phyloP scores from a whole-genome alignment of 2,329 filamentous ascomycete genomes.

The Niveomyces coronatus region DNA sequence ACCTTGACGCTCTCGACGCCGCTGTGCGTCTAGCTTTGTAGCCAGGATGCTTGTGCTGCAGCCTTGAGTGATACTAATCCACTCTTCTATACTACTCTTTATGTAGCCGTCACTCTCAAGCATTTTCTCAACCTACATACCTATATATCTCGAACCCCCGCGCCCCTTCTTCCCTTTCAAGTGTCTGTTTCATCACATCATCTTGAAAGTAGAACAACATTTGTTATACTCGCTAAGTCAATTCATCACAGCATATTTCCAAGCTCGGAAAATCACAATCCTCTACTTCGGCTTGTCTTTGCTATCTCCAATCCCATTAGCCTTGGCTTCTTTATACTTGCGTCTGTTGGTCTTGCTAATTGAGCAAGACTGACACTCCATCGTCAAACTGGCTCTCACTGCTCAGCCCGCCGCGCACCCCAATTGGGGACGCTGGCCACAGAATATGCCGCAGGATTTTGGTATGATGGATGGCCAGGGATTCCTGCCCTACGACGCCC shows the following conservation, averaged over 20 bases:
- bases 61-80: slow-evolving; percentile 10
- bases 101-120: neutral
- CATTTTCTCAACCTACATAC: slow-evolving; percentile 6
- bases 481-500: slow-evolving; percentile 40
- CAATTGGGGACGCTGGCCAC: slow-evolving; percentile 46
- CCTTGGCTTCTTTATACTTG: neutral
- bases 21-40: slow-evolving; percentile 4
- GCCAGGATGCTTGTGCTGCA: slow-evolving; percentile 4
- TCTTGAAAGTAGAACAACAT: neutral
- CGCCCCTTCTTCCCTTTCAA: slow-evolving; percentile 5
- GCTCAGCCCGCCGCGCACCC: slow-evolving; percentile 33
- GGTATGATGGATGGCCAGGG: slow-evolving; percentile 37
- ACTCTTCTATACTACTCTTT: slow-evolving; percentile 8
- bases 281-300: neutral
- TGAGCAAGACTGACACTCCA: neutral
- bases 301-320: slow-evolving; percentile 1
- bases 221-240: no score
- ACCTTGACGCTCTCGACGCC: slow-evolving; percentile 5
- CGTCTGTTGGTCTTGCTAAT: slow-evolving; percentile 5
- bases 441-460: slow-evolving; percentile 36
- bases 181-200: slow-evolving; percentile 3
- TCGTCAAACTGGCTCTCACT: slow-evolving; percentile 34
- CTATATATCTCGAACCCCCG: slow-evolving; percentile 10
- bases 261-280: slow-evolving; percentile 2
- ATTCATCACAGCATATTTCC: slow-evolving; percentile 1